Percentiles rank a stretch among this genome's conserved stretches.
Conservation (phyloP, 2,329 filamentous ascomycete genomes). For the Sordariomycetes sp. region DNA sequence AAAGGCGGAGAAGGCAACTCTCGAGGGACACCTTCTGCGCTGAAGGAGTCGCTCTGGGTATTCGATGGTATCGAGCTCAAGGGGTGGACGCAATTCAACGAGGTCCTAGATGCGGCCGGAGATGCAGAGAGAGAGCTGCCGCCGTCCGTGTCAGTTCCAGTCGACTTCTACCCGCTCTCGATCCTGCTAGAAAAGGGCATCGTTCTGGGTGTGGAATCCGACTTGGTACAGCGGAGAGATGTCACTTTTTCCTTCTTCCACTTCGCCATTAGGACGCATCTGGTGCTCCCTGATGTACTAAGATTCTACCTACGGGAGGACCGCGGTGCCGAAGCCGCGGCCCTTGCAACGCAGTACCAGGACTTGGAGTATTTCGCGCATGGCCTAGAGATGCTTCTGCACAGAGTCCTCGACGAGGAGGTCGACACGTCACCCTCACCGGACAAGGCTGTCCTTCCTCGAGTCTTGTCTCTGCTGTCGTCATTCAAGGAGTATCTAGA, state of each 20-base stretch:
- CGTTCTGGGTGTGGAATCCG: slow-evolving; percentile 81
- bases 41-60: slow-evolving; percentile 87
- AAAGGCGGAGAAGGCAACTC: not conserved
- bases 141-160: slow-evolving; percentile 62
- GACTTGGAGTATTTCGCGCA: slow-evolving; percentile 87
- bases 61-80: slow-evolving; percentile 84
- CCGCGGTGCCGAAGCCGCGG: slow-evolving; percentile 71
- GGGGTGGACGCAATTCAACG: slow-evolving; percentile 81
- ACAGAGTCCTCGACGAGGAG: slow-evolving; percentile 90
- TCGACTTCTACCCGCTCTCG: slow-evolving; percentile 95
- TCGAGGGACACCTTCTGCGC: slow-evolving; percentile 24
- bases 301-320: slow-evolving; percentile 68
- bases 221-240: slow-evolving; percentile 87
- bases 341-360: slow-evolving; percentile 76
- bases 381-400: slow-evolving; percentile 82
- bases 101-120: slow-evolving; percentile 63
- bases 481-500: slow-evolving; percentile 83
- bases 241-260: slow-evolving; percentile 85
- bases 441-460: slow-evolving; percentile 54
- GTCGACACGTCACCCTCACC: slow-evolving; percentile 63
- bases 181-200: slow-evolving; percentile 84
- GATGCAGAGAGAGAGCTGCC: slow-evolving; percentile 60
- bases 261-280: slow-evolving; percentile 82
- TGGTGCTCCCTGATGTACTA: slow-evolving; percentile 84
- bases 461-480: slow-evolving; percentile 55